These are phyloP conservation scores for Vigna radiata DNA, from an alignment of 306 rosid genomes.

Conservation along the genomic window DNA sequence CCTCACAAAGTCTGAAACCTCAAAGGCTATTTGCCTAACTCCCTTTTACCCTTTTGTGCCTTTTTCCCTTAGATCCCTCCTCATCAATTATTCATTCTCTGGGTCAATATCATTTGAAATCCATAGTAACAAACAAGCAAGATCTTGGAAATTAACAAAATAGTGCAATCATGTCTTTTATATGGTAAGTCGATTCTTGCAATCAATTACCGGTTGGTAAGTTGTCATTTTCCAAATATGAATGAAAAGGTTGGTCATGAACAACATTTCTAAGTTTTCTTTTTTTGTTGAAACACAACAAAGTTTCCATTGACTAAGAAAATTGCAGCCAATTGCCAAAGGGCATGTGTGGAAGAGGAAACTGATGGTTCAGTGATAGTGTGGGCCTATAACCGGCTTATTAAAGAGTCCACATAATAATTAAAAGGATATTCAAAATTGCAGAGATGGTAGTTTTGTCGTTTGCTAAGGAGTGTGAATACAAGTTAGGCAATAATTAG, in stretches of 20 bases:
- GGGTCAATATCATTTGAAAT: slow-evolving; percentile 42
- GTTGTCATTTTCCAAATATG: slow-evolving; percentile 39
- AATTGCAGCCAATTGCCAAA: slow-evolving; percentile 35
- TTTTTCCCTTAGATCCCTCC: slow-evolving; percentile 26
- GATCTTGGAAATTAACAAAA: slow-evolving; percentile 20
- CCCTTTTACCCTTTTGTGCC: slow-evolving; percentile 16
- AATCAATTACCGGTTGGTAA: slow-evolving; percentile 40
- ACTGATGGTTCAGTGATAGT: not conserved
- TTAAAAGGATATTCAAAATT: slow-evolving; percentile 28
- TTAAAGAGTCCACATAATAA: slow-evolving; percentile 30
- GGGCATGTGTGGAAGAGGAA: slow-evolving; percentile 3
- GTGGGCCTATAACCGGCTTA: slow-evolving; percentile 41
- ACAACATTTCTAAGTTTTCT: slow-evolving; percentile 12
- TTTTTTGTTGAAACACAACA: slow-evolving; percentile 19
- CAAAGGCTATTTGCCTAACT: slow-evolving; percentile 16
- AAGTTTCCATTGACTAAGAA: slow-evolving; percentile 43
- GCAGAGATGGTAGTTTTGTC: slow-evolving; percentile 39
- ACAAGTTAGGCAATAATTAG: slow-evolving; percentile 41
- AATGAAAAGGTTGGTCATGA: slow-evolving; percentile 15
- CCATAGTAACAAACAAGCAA: slow-evolving; percentile 14
- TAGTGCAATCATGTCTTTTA: slow-evolving; percentile 1
- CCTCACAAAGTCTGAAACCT: slow-evolving; percentile 41
- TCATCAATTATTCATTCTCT: slow-evolving; percentile 16
- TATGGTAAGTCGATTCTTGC: slow-evolving; percentile 47
- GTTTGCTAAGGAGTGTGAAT: slow-evolving; percentile 39